A percentile compares a stretch with the other conserved stretches of the same genome.
Evolutionary conservation across 1,139 yeast genomes (phyloP).

Genomic region (Saccharomyces pastorianus): DNA sequence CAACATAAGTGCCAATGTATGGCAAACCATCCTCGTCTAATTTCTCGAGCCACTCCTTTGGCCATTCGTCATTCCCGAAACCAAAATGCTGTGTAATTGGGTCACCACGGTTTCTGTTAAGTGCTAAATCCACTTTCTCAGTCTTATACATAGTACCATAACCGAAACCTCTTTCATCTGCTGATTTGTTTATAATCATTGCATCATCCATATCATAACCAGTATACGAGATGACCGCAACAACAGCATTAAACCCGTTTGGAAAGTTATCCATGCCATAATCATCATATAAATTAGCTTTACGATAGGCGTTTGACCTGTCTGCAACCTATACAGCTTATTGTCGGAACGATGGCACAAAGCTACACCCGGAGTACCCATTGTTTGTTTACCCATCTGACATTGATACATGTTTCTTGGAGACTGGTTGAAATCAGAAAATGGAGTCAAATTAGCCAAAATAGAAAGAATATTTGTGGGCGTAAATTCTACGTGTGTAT

Average conservation of each 20-base stretch:
- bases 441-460: slow-evolving; percentile 92
- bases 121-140: slow-evolving; percentile 77
- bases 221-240: slow-evolving; percentile 95
- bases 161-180: slow-evolving; percentile 96
- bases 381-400: slow-evolving; percentile 99
- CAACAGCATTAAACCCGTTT: slow-evolving; percentile 96
- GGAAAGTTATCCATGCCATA: slow-evolving; percentile 98
- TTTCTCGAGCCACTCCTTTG: slow-evolving; percentile 78
- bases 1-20: slow-evolving; percentile 73
- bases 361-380: slow-evolving; percentile 99
- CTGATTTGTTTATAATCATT: slow-evolving; percentile 93
- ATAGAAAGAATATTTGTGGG: slow-evolving; percentile 93
- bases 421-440: slow-evolving; percentile 95
- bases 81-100: slow-evolving; percentile 94
- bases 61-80: slow-evolving; percentile 89
- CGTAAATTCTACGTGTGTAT: slow-evolving; percentile 86
- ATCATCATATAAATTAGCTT: slow-evolving; percentile 86
- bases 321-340: slow-evolving; percentile 82
- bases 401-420: slow-evolving; percentile 99
- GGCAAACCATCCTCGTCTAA: slow-evolving; percentile 94
- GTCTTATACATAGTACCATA: slow-evolving; percentile 95
- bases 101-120: slow-evolving; percentile 81
- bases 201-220: slow-evolving; percentile 99
- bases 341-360: slow-evolving; percentile 88
- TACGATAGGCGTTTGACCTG: slow-evolving; percentile 96